These are phyloP conservation scores for Jacaranda copaia DNA, from an alignment of 257 asterid species.

Conservation along the genomic window DNA sequence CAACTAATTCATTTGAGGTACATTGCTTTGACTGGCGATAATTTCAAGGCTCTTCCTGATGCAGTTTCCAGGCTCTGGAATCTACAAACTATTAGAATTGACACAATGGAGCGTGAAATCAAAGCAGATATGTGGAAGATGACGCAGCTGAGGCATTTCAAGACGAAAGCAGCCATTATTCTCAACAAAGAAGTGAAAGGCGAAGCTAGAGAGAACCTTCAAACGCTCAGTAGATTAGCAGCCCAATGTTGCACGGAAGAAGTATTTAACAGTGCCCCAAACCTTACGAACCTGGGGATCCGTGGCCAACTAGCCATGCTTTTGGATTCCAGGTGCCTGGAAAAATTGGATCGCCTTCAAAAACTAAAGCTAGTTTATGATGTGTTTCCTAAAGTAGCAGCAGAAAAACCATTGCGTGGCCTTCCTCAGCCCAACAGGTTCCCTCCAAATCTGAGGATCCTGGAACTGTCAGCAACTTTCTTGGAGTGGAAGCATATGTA, in stretches of 20 bases:
- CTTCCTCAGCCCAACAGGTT: conserved; percentile 41
- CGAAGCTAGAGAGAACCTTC: conserved; percentile 31
- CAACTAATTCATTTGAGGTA: conserved; percentile 37
- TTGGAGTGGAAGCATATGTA: conserved; percentile 50
- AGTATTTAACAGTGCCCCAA: conserved; percentile 16
- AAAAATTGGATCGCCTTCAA: conserved; percentile 33
- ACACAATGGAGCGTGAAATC: conserved; percentile 6
- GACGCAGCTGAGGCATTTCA: conserved; percentile 45
- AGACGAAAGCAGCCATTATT: conserved; percentile 40
- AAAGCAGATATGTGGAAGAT: conserved; percentile 35
- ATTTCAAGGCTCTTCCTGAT: conserved; percentile 14
- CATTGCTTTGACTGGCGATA: conserved; percentile 27
- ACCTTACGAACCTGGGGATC: conserved; percentile 41
- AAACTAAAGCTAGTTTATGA: conserved; percentile 39
- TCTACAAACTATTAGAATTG: conserved; percentile 27
- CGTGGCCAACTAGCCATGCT: conserved; percentile 33
- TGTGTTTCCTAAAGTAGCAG: neutral
- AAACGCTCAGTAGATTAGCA: conserved; percentile 40
- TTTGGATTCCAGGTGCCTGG: conserved; percentile 12
- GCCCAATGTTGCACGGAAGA: conserved; percentile 40
- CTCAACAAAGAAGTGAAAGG: neutral
- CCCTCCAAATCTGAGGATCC: conserved; percentile 39
- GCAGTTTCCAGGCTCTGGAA: conserved; percentile 28
- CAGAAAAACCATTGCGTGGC: conserved; percentile 6
- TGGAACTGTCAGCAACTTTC: conserved; percentile 38